phyloP scores from a whole-genome alignment of 2,329 filamentous ascomycete species.

The Coleophoma eucalyptorum region DNA sequence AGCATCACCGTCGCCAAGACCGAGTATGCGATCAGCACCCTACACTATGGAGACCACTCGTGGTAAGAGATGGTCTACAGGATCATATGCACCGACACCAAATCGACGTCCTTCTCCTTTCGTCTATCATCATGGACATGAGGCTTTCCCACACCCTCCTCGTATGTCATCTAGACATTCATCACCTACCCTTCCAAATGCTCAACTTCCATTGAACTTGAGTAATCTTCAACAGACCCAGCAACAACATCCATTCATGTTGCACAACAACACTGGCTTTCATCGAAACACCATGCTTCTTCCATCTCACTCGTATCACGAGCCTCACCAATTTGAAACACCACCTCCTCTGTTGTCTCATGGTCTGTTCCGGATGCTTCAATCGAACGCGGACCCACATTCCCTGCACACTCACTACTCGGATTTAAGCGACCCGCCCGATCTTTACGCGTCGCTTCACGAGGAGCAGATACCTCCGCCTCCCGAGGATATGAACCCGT shows the following conservation, averaged over 20 bases:
- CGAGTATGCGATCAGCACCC: slow-evolving; percentile 63
- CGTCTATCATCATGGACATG: slow-evolving; percentile 57
- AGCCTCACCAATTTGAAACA: slow-evolving; percentile 50
- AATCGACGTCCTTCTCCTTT: slow-evolving; percentile 56
- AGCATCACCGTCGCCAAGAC: slow-evolving; percentile 68
- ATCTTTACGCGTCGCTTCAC: slow-evolving; percentile 70
- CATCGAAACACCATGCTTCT: slow-evolving; percentile 56
- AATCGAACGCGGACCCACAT: slow-evolving; percentile 70
- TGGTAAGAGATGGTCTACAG: slow-evolving; percentile 75
- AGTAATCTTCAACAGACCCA: slow-evolving; percentile 50
- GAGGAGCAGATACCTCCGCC: slow-evolving; percentile 73
- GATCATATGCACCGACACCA: slow-evolving; percentile 59
- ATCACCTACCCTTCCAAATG: slow-evolving; percentile 36
- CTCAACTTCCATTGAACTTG: slow-evolving; percentile 42
- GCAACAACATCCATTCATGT: slow-evolving; percentile 53
- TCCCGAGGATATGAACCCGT: slow-evolving; percentile 76
- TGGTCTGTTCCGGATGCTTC: slow-evolving; percentile 68
- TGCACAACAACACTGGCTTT: slow-evolving; percentile 45
- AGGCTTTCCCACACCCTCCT: slow-evolving; percentile 50
- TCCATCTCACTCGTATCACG: slow-evolving; percentile 44
- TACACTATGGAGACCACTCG: slow-evolving; percentile 65
- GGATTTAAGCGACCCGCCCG: slow-evolving; percentile 71
- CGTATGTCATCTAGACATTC: slow-evolving; percentile 51
- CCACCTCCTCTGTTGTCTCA: slow-evolving; percentile 64
- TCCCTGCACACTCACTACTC: slow-evolving; percentile 66